phyloP scores from a whole-genome alignment of 257 asterid species.

The Sherardia arvensis region DNA sequence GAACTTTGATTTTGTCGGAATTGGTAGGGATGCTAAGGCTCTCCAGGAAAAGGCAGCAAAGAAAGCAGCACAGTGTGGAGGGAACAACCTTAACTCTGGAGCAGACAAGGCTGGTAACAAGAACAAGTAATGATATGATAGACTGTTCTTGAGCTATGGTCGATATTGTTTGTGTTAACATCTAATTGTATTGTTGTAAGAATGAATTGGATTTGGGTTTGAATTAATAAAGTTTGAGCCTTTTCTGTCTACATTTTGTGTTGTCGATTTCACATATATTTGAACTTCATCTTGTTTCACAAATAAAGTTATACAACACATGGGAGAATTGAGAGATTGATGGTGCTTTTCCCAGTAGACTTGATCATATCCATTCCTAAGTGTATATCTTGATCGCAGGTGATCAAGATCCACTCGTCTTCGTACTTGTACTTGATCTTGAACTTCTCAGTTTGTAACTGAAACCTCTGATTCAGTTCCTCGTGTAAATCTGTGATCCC shows the following conservation, averaged over 20 bases:
- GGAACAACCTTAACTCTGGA: constrained; percentile 16
- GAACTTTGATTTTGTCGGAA: neutral
- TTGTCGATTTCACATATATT: too few relatives aligned
- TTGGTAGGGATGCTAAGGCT: constrained; percentile 70
- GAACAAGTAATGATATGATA: constrained; percentile 31
- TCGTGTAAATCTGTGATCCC: neutral
- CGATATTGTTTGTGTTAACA: neutral
- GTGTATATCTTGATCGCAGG: neutral
- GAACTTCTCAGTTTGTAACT: neutral
- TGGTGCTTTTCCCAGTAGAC: neutral
- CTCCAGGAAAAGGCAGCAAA: constrained; percentile 59
- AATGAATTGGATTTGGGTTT: constrained; percentile 13
- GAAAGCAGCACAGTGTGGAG: constrained; percentile 44
- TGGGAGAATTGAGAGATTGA: neutral
- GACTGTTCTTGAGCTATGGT: neutral
- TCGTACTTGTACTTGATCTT: neutral
- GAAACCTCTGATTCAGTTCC: neutral
- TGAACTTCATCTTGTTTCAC: neutral
- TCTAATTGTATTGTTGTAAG: neutral
- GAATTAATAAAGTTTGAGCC: constrained; percentile 1
- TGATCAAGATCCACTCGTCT: neutral
- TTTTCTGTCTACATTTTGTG: neutral
- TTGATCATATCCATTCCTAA: neutral
- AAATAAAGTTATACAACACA: too few relatives aligned
- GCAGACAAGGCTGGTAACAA: constrained; percentile 17